Percentiles rank a stretch among this genome's conserved stretches.
Conservation (phyloP, 1,139 yeast genomes). For the Taphrina populina region DNA sequence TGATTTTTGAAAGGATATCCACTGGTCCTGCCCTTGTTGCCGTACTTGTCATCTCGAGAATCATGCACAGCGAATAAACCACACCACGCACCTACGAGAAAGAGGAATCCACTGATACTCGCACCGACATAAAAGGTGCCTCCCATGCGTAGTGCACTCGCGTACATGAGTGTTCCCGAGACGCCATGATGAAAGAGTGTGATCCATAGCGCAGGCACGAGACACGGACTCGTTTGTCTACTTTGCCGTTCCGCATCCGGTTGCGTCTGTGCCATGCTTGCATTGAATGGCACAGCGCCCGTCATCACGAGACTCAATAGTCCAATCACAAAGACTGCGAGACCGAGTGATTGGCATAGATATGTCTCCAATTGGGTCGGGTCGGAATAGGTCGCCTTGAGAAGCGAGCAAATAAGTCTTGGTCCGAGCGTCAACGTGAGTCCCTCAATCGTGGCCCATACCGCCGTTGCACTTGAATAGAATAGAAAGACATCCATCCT, state of each 20-base stretch:
- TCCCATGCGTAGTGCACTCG: neutral
- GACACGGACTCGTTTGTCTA: slow-evolving; percentile 4
- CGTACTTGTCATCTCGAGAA: slow-evolving; percentile 14
- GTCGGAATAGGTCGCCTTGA: neutral
- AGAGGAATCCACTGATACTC: slow-evolving; percentile 15
- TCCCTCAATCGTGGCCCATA: slow-evolving; percentile 17
- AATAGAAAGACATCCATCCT: slow-evolving; percentile 26
- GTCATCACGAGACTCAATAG: slow-evolving; percentile 15
- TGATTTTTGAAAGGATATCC: slow-evolving; percentile 27
- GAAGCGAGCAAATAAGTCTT: slow-evolving; percentile 23
- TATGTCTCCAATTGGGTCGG: slow-evolving; percentile 28
- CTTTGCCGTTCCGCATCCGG: neutral
- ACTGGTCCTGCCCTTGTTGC: slow-evolving; percentile 16
- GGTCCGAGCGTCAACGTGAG: slow-evolving; percentile 17
- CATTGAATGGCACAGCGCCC: slow-evolving; percentile 25
- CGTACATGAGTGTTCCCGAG: slow-evolving; percentile 9
- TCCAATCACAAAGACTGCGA: slow-evolving; percentile 7
- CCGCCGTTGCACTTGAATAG: slow-evolving; percentile 29
- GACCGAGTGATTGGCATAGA: slow-evolving; percentile 23
- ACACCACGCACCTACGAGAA: slow-evolving; percentile 19
- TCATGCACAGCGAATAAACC: slow-evolving; percentile 20
- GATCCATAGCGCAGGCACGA: slow-evolving; percentile 28
- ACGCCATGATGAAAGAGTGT: slow-evolving; percentile 19
- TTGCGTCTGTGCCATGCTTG: slow-evolving; percentile 5
- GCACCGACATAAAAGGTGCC: slow-evolving; percentile 2